phyloP scores from a whole-genome alignment of 805 yeast species.

The Candida peoriensis region DNA sequence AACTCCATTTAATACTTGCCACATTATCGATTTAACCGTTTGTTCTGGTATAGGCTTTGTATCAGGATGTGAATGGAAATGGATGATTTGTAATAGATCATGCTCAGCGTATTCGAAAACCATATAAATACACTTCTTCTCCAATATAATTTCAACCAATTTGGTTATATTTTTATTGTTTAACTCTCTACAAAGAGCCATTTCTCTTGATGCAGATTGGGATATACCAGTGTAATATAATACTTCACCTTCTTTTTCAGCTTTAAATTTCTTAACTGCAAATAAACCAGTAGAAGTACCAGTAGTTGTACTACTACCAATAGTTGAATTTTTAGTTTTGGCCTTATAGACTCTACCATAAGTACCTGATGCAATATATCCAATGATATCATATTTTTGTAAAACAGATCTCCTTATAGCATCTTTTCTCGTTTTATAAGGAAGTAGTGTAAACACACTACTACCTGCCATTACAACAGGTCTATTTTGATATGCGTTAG shows the following conservation, averaged over 20 bases:
- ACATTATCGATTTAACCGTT: slow-evolving; percentile 77
- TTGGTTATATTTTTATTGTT: slow-evolving; percentile 74
- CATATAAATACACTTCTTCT: slow-evolving; percentile 88
- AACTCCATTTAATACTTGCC: slow-evolving; percentile 92
- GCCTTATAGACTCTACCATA: slow-evolving; percentile 96
- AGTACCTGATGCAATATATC: slow-evolving; percentile 98
- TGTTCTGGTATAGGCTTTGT: slow-evolving; percentile 69
- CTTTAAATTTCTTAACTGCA: slow-evolving; percentile 94
- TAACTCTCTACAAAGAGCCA: slow-evolving; percentile 89
- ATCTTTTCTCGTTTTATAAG: slow-evolving; percentile 63
- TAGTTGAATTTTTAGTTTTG: slow-evolving; percentile 37
- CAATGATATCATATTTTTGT: slow-evolving; percentile 82
- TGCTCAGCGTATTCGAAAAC: slow-evolving; percentile 96
- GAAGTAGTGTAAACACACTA: slow-evolving; percentile 49
- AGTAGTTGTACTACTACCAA: not conserved
- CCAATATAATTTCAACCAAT: slow-evolving; percentile 77
- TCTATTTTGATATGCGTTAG: slow-evolving; percentile 1
- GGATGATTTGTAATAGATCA: slow-evolving; percentile 90
- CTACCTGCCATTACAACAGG: slow-evolving; percentile 40
- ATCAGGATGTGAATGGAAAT: slow-evolving; percentile 89
- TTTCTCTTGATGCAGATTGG: slow-evolving; percentile 93
- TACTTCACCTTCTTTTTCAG: slow-evolving; percentile 87
- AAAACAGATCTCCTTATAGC: slow-evolving; percentile 64
- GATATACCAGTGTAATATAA: slow-evolving; percentile 91
- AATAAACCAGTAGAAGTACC: slow-evolving; percentile 21